phyloP scores from a whole-genome alignment of 1,139 yeast species.

The Suhomyces ambrosiae region DNA sequence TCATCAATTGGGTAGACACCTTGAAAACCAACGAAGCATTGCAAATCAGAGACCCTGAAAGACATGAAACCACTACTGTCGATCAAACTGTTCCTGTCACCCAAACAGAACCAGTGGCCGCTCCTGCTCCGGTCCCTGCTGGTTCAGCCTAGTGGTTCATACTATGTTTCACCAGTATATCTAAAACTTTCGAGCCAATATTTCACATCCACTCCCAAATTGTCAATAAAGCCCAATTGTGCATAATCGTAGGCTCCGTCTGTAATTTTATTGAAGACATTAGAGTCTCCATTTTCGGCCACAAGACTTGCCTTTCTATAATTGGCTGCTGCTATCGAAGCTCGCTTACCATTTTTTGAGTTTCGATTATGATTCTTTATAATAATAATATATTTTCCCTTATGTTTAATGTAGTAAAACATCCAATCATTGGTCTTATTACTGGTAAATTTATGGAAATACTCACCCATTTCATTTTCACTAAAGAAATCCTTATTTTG shows the following conservation, averaged over 20 bases:
- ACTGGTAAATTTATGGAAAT: constrained; percentile 46
- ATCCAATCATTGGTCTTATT: constrained; percentile 47
- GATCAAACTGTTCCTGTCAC: constrained; percentile 1
- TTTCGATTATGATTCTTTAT: constrained; percentile 40
- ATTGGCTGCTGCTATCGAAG: constrained; percentile 3
- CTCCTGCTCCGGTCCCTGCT: constrained; percentile 2
- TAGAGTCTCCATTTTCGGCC: constrained; percentile 4
- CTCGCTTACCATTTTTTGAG: constrained; percentile 14
- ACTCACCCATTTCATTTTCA: constrained; percentile 31
- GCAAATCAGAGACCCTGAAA: constrained; percentile 1
- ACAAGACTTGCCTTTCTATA: constrained; percentile 2
- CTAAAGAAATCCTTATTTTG: constrained; percentile 27
- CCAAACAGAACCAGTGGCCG: constrained; percentile 4
- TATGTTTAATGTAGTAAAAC: constrained; percentile 41
- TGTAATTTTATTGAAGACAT: constrained; percentile 21
- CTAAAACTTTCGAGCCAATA: constrained; percentile 41
- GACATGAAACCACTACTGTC: constrained; percentile 6
- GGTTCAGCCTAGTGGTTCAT: constrained; percentile 9
- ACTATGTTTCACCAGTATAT: constrained; percentile 23
- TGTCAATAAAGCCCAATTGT: constrained; percentile 43
- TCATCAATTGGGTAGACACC: constrained; percentile 48
- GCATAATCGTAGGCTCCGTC: constrained; percentile 31
- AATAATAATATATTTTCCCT: constrained; percentile 35
- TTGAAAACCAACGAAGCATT: constrained; percentile 13
- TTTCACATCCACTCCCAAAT: constrained; percentile 48